These are phyloP conservation scores for Tolypocladium cylindrosporum DNA, from an alignment of 2,329 filamentous ascomycete genomes.

Conservation along the genomic window DNA sequence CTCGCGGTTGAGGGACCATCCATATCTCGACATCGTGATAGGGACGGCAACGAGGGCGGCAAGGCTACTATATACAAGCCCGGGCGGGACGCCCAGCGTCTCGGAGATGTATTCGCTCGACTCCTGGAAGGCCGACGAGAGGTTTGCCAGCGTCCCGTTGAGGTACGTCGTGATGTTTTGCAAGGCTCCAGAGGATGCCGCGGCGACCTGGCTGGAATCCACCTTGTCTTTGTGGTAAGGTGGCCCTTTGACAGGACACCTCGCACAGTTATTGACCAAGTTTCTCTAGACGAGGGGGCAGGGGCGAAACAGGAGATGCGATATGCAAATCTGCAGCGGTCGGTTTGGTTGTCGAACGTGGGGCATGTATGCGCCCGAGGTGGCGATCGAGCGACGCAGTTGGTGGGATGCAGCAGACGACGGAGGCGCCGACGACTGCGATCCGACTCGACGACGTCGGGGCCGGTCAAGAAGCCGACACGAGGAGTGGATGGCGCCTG, in stretches of 20 bases:
- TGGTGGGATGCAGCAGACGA: neutral
- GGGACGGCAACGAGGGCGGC: slow-evolving; percentile 38
- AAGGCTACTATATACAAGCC: slow-evolving; percentile 39
- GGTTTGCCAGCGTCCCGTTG: slow-evolving; percentile 38
- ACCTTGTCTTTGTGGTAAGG: slow-evolving; percentile 41
- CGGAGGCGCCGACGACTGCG: neutral
- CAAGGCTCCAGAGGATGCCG: slow-evolving; percentile 55
- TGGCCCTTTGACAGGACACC: slow-evolving; percentile 25
- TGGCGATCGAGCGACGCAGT: neutral
- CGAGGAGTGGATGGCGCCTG: neutral
- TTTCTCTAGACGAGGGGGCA: neutral
- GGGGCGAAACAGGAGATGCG: neutral
- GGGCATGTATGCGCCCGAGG: neutral
- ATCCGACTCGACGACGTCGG: neutral
- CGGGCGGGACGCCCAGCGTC: slow-evolving; percentile 38
- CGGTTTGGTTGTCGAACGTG: neutral
- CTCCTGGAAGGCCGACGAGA: slow-evolving; percentile 36
- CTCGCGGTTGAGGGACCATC: slow-evolving; percentile 35
- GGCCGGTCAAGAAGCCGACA: neutral
- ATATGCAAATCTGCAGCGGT: neutral
- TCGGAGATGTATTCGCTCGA: slow-evolving; percentile 42
- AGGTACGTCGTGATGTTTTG: slow-evolving; percentile 51
- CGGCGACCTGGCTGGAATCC: slow-evolving; percentile 47
- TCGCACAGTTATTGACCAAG: neutral
- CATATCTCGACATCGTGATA: slow-evolving; percentile 45